phyloP scores from a whole-genome alignment of 2,329 filamentous ascomycete species.

The Microsporum ferrugineum region DNA sequence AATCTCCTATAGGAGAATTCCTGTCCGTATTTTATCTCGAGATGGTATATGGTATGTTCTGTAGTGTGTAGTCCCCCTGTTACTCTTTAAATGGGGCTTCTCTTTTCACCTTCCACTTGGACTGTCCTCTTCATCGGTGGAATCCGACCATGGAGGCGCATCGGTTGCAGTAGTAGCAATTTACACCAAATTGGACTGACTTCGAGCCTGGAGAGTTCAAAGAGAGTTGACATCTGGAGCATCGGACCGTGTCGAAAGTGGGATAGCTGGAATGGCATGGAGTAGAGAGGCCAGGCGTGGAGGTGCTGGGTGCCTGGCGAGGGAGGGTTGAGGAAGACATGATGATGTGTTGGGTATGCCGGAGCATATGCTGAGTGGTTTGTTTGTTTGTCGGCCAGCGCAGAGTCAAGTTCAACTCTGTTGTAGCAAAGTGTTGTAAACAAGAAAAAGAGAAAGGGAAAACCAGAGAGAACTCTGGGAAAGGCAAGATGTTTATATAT shows the following conservation, averaged over 20 bases:
- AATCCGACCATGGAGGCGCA: slow-evolving; percentile 37
- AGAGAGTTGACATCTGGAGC: slow-evolving; percentile 38
- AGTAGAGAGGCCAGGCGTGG: slow-evolving; percentile 17
- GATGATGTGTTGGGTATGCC: neutral
- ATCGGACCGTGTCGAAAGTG: slow-evolving; percentile 27
- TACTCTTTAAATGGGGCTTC: neutral
- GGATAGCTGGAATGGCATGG: slow-evolving; percentile 15
- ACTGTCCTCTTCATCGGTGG: slow-evolving; percentile 22
- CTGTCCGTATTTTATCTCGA: no score
- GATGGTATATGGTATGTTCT: no score
- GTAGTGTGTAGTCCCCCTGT: no score
- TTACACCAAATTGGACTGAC: slow-evolving; percentile 38
- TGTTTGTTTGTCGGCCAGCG: neutral
- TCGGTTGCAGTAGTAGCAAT: slow-evolving; percentile 39
- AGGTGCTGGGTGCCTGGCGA: slow-evolving; percentile 21
- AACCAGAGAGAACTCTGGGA: neutral
- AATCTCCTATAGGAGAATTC: no score
- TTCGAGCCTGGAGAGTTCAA: slow-evolving; percentile 30
- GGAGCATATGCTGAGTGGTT: neutral
- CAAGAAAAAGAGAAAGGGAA: neutral
- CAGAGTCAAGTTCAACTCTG: neutral
- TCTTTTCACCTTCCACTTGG: no score
- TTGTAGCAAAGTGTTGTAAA: neutral
- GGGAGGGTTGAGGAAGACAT: slow-evolving; percentile 31
- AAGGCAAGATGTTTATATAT: slow-evolving; percentile 1